phyloP scores from a whole-genome alignment of 129 eudicot species.

The Sambucus nigra region DNA sequence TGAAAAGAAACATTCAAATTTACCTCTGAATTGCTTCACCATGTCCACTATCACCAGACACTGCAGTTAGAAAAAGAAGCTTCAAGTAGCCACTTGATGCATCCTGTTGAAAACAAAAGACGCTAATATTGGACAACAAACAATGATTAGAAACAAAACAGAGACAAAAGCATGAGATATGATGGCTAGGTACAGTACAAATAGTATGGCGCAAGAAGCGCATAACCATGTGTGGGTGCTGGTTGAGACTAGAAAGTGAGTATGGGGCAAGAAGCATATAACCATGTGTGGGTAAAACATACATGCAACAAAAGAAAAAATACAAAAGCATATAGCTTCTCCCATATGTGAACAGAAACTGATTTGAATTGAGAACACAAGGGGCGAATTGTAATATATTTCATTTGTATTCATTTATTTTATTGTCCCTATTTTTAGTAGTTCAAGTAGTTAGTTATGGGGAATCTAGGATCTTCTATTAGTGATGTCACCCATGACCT shows the following conservation, averaged over 20 bases:
- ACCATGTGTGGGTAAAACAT: too few relatives aligned
- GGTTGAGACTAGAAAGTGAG: too few relatives aligned
- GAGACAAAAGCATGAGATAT: neutral
- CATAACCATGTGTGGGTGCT: too few relatives aligned
- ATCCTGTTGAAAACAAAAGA: constrained; percentile 46
- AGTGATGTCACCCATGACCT: too few relatives aligned
- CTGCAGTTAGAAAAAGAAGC: constrained; percentile 77
- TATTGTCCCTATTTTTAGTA: too few relatives aligned
- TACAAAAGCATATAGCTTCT: neutral
- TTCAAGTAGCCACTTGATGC: constrained; percentile 90
- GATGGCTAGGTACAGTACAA: neutral
- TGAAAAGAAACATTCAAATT: neutral
- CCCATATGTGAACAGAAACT: neutral
- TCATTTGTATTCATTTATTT: too few relatives aligned
- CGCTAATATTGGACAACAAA: neutral
- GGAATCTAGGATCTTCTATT: too few relatives aligned
- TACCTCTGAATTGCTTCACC: constrained; percentile 97
- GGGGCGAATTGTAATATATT: too few relatives aligned
- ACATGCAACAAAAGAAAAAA: neutral
- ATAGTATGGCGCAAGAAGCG: neutral
- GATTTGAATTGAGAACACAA: too few relatives aligned
- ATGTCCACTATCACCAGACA: constrained; percentile 61
- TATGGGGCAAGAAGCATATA: too few relatives aligned
- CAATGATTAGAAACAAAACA: constrained; percentile 1
- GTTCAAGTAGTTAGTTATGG: too few relatives aligned